Percentiles rank a stretch among this genome's conserved stretches.
Conservation (phyloP, 75 land plant species). For the Sequoia sempervirens region DNA sequence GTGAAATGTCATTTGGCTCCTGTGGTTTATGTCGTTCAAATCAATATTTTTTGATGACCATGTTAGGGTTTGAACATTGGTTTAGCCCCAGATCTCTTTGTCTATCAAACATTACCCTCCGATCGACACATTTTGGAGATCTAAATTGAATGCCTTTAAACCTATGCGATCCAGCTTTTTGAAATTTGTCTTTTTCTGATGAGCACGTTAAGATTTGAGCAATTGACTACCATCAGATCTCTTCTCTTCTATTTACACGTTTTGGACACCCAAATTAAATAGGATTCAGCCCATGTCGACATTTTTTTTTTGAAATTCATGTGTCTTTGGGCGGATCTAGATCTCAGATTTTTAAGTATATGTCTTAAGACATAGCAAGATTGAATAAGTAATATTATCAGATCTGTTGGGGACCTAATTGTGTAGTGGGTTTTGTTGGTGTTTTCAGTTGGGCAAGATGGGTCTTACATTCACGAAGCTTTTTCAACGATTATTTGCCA, state of each 20-base stretch:
- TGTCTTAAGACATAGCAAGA: background rate
- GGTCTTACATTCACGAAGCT: slow-evolving; percentile 52
- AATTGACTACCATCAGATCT: background rate
- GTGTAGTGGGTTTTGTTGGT: background rate
- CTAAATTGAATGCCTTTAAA: background rate
- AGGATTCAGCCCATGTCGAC: background rate
- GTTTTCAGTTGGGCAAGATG: slow-evolving; percentile 18
- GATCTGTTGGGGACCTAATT: background rate
- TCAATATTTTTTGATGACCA: background rate
- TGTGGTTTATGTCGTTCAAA: background rate
- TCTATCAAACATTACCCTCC: background rate
- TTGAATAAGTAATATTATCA: background rate
- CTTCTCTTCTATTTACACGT: background rate
- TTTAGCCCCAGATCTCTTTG: background rate
- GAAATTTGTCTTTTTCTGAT: background rate
- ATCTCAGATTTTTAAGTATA: background rate
- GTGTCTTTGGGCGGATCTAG: background rate
- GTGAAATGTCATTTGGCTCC: background rate
- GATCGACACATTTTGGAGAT: background rate
- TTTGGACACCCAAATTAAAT: background rate
- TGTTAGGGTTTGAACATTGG: background rate
- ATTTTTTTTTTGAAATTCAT: background rate
- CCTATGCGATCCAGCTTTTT: background rate
- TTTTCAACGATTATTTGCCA: slow-evolving; percentile 33
- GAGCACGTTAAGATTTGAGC: background rate